These are phyloP conservation scores for Pulveroboletus ravenelii DNA, from an alignment of 768 basidiomycete genomes.

Conservation along the genomic window DNA sequence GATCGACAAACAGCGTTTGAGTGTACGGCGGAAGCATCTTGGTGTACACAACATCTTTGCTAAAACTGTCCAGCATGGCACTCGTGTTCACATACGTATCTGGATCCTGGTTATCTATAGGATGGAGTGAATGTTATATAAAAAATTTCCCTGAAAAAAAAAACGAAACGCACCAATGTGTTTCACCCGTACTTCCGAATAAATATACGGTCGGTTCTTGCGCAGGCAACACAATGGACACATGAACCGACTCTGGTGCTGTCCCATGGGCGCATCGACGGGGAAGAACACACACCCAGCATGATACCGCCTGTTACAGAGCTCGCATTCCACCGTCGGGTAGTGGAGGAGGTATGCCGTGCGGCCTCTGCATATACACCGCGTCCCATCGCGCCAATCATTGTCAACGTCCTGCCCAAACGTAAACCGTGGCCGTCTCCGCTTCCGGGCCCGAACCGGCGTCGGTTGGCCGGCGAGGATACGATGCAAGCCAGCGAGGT, in stretches of 20 bases:
- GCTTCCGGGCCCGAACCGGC: slow-evolving; percentile 48
- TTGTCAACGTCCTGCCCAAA: slow-evolving; percentile 75
- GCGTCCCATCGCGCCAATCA: slow-evolving; percentile 70
- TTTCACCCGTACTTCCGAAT: slow-evolving; percentile 72
- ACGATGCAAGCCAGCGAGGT: slow-evolving; percentile 78
- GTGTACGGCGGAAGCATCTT: slow-evolving; percentile 59
- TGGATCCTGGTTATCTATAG: slow-evolving; percentile 39
- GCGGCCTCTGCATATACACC: slow-evolving; percentile 76
- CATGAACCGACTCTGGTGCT: slow-evolving; percentile 42
- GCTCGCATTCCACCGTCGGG: slow-evolving; percentile 62
- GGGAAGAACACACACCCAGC: slow-evolving; percentile 73
- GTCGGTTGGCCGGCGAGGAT: slow-evolving; percentile 66
- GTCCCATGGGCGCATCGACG: slow-evolving; percentile 35
- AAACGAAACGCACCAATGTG: slow-evolving; percentile 45
- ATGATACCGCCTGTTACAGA: slow-evolving; percentile 65
- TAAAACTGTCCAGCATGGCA: slow-evolving; percentile 70
- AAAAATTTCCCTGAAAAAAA: neutral
- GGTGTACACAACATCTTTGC: slow-evolving; percentile 67
- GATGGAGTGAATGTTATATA: slow-evolving; percentile 10
- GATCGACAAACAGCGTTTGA: slow-evolving; percentile 70
- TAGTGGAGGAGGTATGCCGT: slow-evolving; percentile 56
- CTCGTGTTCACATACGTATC: slow-evolving; percentile 68
- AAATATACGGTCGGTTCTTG: slow-evolving; percentile 65
- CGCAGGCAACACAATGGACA: slow-evolving; percentile 78
- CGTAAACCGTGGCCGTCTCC: slow-evolving; percentile 55